phyloP scores from a whole-genome alignment of 345 rosid genomes.

The Eucalyptus curtisii region DNA sequence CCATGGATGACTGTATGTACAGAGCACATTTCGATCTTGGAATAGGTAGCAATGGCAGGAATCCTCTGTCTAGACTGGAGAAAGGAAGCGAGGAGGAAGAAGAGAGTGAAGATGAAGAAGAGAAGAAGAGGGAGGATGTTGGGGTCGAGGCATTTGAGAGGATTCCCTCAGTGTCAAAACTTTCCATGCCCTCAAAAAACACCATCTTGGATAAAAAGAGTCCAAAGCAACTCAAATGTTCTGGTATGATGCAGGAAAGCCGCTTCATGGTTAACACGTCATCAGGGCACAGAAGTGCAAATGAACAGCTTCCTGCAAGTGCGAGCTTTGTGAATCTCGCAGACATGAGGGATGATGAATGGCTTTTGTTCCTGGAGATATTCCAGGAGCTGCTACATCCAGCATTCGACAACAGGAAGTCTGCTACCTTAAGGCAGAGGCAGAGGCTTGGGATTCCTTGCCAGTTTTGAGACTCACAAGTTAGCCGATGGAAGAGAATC shows the following conservation, averaged over 20 bases:
- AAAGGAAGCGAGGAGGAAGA: slow-evolving; percentile 76
- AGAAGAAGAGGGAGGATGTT: slow-evolving; percentile 8
- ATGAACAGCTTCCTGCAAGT: slow-evolving; percentile 72
- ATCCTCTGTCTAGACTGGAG: slow-evolving; percentile 55
- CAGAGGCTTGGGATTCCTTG: slow-evolving; percentile 96
- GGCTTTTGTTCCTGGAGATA: slow-evolving; percentile 66
- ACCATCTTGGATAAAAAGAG: slow-evolving; percentile 40
- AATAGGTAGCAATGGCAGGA: slow-evolving; percentile 30
- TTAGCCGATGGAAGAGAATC: not conserved
- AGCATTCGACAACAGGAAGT: slow-evolving; percentile 62
- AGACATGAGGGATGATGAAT: slow-evolving; percentile 75
- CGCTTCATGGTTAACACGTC: slow-evolving; percentile 40
- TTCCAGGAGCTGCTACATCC: slow-evolving; percentile 60
- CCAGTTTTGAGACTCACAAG: slow-evolving; percentile 63
- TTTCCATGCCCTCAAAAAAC: slow-evolving; percentile 61
- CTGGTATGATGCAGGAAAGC: slow-evolving; percentile 34
- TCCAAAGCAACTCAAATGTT: slow-evolving; percentile 21
- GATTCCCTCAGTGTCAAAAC: slow-evolving; percentile 42
- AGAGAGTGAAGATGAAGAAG: slow-evolving; percentile 41
- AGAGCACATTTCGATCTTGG: slow-evolving; percentile 28
- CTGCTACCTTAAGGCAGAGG: slow-evolving; percentile 51
- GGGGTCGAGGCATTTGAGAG: slow-evolving; percentile 12
- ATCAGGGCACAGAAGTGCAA: slow-evolving; percentile 81
- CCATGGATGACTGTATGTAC: slow-evolving; percentile 27
- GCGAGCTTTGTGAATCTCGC: slow-evolving; percentile 73